A percentile compares a stretch with the other conserved stretches of the same genome.
These are phyloP conservation scores for Mollisia scopiformis DNA, from an alignment of 2,329 filamentous ascomycete species.

Conservation along the genomic window DNA sequence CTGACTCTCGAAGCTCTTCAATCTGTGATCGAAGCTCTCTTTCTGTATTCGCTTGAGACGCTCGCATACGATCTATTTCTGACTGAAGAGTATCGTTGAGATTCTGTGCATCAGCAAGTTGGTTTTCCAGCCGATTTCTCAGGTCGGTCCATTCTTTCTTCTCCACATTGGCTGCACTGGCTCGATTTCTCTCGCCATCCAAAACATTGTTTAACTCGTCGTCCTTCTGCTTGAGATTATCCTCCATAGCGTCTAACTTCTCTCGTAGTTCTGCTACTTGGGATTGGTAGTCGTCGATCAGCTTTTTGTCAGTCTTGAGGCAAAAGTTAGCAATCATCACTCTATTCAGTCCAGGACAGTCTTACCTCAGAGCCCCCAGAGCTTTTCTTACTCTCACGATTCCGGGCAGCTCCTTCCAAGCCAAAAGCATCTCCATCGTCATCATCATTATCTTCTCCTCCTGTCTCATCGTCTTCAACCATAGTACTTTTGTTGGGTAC, in stretches of 20 bases:
- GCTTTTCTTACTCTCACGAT: slow-evolving; percentile 43
- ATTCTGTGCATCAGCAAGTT: slow-evolving; percentile 72
- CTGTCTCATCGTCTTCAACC: slow-evolving; percentile 87
- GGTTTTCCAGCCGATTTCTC: slow-evolving; percentile 69
- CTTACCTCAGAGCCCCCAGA: slow-evolving; percentile 42
- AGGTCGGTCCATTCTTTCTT: slow-evolving; percentile 73
- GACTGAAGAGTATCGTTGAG: slow-evolving; percentile 79
- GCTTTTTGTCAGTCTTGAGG: slow-evolving; percentile 65
- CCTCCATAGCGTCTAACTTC: slow-evolving; percentile 74
- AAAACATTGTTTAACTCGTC: slow-evolving; percentile 65
- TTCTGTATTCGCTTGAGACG: slow-evolving; percentile 67
- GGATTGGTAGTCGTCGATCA: slow-evolving; percentile 77
- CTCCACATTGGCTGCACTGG: slow-evolving; percentile 58
- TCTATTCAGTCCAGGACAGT: slow-evolving; percentile 14
- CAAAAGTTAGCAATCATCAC: slow-evolving; percentile 20
- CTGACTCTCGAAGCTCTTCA: slow-evolving; percentile 50
- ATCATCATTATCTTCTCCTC: slow-evolving; percentile 76
- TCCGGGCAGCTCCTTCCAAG: slow-evolving; percentile 47
- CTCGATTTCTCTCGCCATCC: slow-evolving; percentile 59
- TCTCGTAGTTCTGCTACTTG: slow-evolving; percentile 76
- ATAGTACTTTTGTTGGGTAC: slow-evolving; percentile 98
- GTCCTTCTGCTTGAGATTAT: slow-evolving; percentile 70
- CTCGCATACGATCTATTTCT: slow-evolving; percentile 75
- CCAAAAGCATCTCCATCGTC: slow-evolving; percentile 73
- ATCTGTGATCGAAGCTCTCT: slow-evolving; percentile 67